Conservation (phyloP, 495 filamentous ascomycete genomes). For the Penicillium parvum region DNA sequence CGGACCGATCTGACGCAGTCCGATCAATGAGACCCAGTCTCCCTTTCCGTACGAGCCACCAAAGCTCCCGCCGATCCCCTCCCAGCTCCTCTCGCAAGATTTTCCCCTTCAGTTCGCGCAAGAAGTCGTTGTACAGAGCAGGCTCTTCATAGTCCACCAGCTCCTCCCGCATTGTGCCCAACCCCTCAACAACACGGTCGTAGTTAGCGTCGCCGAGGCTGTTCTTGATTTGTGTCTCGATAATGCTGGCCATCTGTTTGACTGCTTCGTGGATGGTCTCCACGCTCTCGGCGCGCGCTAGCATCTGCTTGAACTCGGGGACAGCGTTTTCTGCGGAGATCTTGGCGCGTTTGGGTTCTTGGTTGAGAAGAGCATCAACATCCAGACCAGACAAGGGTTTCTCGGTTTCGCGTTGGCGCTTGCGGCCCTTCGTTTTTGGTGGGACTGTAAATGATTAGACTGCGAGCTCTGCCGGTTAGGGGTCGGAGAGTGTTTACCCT, state of each 20-base stretch:
- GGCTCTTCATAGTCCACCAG: slow-evolving; percentile 73
- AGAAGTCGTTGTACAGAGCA: slow-evolving; percentile 68
- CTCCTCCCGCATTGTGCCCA: slow-evolving; percentile 75
- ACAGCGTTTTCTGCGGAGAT: slow-evolving; percentile 80
- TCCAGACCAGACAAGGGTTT: slow-evolving; percentile 92
- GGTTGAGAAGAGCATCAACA: slow-evolving; percentile 67
- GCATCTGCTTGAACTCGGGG: slow-evolving; percentile 83
- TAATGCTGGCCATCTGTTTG: slow-evolving; percentile 68
- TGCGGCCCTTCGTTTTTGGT: slow-evolving; percentile 72
- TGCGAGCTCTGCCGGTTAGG: neutral
- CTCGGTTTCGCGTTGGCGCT: slow-evolving; percentile 61
- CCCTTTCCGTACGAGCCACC: slow-evolving; percentile 64
- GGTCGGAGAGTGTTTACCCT: slow-evolving; percentile 51
- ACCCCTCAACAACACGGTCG: slow-evolving; percentile 66
- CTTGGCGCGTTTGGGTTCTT: slow-evolving; percentile 51
- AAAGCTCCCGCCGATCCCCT: slow-evolving; percentile 79
- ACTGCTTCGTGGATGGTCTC: slow-evolving; percentile 61
- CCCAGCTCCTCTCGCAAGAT: slow-evolving; percentile 67
- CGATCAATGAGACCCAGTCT: slow-evolving; percentile 72
- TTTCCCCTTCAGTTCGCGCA: slow-evolving; percentile 66
- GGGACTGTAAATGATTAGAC: slow-evolving; percentile 54
- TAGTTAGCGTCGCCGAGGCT: slow-evolving; percentile 75
- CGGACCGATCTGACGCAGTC: slow-evolving; percentile 52
- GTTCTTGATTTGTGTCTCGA: slow-evolving; percentile 62
- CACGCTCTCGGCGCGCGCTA: slow-evolving; percentile 58